Evolutionary conservation across 345 rosid species (phyloP), one percentile per base, ranked within the genome.

Genomic region (Litchi chinensis): DNA sequence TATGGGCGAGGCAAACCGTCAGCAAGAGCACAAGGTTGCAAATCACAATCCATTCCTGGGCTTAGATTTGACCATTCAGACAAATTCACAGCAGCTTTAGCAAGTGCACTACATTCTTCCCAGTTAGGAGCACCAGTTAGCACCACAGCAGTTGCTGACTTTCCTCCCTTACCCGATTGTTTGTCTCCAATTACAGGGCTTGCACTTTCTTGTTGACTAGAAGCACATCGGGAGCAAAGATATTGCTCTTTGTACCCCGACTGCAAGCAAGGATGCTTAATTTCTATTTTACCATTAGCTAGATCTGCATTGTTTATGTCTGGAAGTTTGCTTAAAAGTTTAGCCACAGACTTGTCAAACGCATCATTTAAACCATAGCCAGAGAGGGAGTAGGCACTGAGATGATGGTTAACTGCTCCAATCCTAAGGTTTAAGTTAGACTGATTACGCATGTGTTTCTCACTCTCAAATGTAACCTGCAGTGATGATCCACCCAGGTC

Each of bases 291-390:
- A 62, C 93, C 92, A 60, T 80, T 85, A 22, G 70, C 83, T 67
- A 88, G 60, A 81, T 91, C 90, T 50, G 85, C 77, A 65, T 63
- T 76, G 57, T 84, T 82, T 71, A 80, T 79, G 82, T 83, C 82
- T 22, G 86, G 90, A 79, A 89, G 84, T 70, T 57, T 73, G 78
- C 82, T 90, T 18, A 94, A 83, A 52, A 93, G 87, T 71, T 82
- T 87, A 70, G 82, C 87, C 73, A 96, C 99, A 71, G 97, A 90
- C 83, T 89, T 96, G 81, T 89, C 99, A 82, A 96, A 96, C 64
- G 99, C 98, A 85, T 96, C 99, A 80, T 96, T 96, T 85, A 96
- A 90, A 77, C 99, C 99, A 86, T 94, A 96, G 52, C 99, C 99
- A 15, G 97, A 81, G 41, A 96, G 98, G 78, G 99, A 96, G 84